Evolutionary conservation across 345 rosid genomes (phyloP).

Genomic region (Boechera divaricarpa): DNA sequence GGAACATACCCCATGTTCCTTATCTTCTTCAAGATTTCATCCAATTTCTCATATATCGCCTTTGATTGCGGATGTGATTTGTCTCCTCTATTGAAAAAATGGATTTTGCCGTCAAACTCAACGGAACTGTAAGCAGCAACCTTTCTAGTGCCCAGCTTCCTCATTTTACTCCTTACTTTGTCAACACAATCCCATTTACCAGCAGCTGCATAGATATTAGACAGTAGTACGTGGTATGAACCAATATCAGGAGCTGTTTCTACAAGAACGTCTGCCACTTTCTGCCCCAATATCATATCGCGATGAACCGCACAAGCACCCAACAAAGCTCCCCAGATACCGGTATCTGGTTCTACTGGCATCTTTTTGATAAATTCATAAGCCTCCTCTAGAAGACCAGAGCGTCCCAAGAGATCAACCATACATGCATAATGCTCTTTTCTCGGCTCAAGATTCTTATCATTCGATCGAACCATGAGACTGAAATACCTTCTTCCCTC

Average conservation of each 20-base stretch:
- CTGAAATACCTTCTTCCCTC: conserved; percentile 48
- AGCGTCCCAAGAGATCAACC: conserved; percentile 56
- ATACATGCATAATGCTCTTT: conserved; percentile 59
- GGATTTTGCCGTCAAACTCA: conserved; percentile 52
- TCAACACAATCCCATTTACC: conserved; percentile 60
- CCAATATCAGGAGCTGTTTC: conserved; percentile 55
- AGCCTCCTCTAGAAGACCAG: conserved; percentile 53
- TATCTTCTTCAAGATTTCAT: conserved; percentile 51
- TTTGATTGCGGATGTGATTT: conserved; percentile 57
- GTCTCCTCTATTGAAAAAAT: conserved; percentile 65
- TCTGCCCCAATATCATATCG: conserved; percentile 52
- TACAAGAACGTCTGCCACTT: conserved; percentile 53
- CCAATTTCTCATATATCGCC: conserved; percentile 53
- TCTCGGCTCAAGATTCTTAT: conserved; percentile 48
- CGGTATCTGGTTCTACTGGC: conserved; percentile 54
- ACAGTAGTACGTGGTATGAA: conserved; percentile 55
- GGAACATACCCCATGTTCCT: conserved; percentile 60
- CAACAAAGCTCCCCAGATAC: conserved; percentile 56
- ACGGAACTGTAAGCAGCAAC: conserved; percentile 61
- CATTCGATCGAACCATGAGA: conserved; percentile 43
- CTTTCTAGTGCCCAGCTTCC: conserved; percentile 55
- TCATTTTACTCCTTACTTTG: conserved; percentile 54
- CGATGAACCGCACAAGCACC: conserved; percentile 58
- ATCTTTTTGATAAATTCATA: conserved; percentile 49
- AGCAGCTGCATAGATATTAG: conserved; percentile 59